Conservation (phyloP, 345 rosid species). For the Hirschfeldia incana region DNA sequence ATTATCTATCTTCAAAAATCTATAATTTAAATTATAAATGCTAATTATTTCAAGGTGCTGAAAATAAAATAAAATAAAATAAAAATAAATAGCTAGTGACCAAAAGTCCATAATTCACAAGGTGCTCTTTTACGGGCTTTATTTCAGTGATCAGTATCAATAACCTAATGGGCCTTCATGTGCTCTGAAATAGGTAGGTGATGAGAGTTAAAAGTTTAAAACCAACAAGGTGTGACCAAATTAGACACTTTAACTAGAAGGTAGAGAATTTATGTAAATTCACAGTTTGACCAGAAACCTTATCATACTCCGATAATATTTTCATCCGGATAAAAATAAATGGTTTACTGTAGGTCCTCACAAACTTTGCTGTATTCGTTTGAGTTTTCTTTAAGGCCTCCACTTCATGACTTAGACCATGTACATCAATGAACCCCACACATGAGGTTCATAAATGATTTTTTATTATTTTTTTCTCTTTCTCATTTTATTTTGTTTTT, state of each 20-base stretch:
- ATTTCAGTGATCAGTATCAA: background rate
- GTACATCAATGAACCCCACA: too few relatives aligned
- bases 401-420: too few relatives aligned
- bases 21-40: background rate
- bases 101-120: background rate
- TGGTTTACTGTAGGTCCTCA: background rate
- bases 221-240: background rate
- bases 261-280: background rate
- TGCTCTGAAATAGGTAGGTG: background rate
- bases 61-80: background rate
- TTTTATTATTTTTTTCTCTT: too few relatives aligned
- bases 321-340: background rate
- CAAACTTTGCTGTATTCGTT: too few relatives aligned
- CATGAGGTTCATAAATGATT: too few relatives aligned
- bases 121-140: background rate
- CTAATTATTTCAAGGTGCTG: background rate
- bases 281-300: background rate
- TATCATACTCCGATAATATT: background rate
- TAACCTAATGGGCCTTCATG: constrained; percentile 1
- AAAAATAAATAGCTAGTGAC: background rate
- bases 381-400: too few relatives aligned
- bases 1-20: background rate
- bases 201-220: background rate
- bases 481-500: too few relatives aligned
- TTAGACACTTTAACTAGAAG: background rate